Evolutionary conservation across 192 early-diverging fungal genomes (phyloP), one percentile per base, ranked within the genome.

Genomic region (Chytriomyces sp.): DNA sequence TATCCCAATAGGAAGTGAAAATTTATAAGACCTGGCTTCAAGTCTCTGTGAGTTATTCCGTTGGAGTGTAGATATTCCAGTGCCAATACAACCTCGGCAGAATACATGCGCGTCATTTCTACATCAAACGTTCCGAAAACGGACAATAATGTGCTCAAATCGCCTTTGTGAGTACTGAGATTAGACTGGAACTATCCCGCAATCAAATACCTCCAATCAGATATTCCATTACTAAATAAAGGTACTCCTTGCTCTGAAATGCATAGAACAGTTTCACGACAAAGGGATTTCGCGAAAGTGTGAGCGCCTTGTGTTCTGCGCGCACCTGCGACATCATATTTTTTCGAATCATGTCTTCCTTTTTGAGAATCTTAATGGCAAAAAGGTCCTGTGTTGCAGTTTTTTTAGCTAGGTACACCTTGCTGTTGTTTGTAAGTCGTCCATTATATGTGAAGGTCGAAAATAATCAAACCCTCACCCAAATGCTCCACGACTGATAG

Each of bases 291-390:
- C 83, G 75, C 10, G 91, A 84, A 59, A 95, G 73, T 38, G 91
- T 89, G 39, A 96, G 77, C 32, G 93, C 95, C 25, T 92, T 89
- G 63, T 92, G 83, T 80, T 96, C 95, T 4, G 93, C 93, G 33
- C 93, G 79, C 12, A 93, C 92, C 60, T 96, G 94, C 31, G 88
- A 91, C n/a, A 94, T 91, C 95, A 96, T 95, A 76, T 96, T 96
- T 81, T 96, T 96, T 70, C 91, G 87, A 70, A 94, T 93, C 91
- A 96, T 94, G 73, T 95, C 92, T 49, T 91, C 91, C 64, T 95
- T 96, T 77, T 92, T 93, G 69, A 96, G 77, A 5, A 95, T 91
- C 80, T 96, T 96, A 69, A 96, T 94, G 14, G 95, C 95, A 78
- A 89, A 96, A 41, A 95, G 75, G 75, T 96, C 94, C 70, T 88